Percentiles rank a stretch among this genome's conserved stretches.
phyloP scores from a whole-genome alignment of 164 flowering plant species.

The Santalum album region DNA sequence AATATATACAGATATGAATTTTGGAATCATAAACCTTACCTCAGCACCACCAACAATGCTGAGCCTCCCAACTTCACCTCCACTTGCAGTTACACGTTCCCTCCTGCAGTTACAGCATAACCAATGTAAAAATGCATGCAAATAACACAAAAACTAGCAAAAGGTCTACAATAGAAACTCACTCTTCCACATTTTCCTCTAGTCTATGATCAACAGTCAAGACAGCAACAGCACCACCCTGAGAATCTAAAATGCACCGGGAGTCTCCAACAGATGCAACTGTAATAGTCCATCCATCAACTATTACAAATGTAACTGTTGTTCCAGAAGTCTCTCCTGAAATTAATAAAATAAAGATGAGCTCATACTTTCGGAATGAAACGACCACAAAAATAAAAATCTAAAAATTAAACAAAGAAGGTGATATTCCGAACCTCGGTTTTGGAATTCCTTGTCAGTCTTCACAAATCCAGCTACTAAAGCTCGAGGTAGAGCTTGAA shows the following conservation, averaged over 20 bases:
- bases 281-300: constrained; percentile 93
- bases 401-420: neutral
- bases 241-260: constrained; percentile 79
- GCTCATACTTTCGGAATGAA: neutral
- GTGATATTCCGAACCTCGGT: constrained; percentile 44
- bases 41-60: constrained; percentile 69
- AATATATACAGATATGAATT: no score
- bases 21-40: constrained; percentile 24
- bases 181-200: constrained; percentile 91
- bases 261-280: constrained; percentile 94
- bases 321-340: constrained; percentile 94
- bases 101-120: constrained; percentile 42
- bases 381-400: neutral
- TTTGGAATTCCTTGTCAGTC: constrained; percentile 83
- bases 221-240: constrained; percentile 52
- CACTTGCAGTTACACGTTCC: constrained; percentile 86
- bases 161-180: constrained; percentile 18
- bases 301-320: constrained; percentile 79
- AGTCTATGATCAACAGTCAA: constrained; percentile 89
- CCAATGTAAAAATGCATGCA: constrained; percentile 5
- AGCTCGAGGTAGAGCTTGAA: constrained; percentile 82
- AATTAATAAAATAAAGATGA: constrained; percentile 1
- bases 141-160: neutral
- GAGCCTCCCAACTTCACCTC: constrained; percentile 92
- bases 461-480: constrained; percentile 90